A percentile compares a stretch with the other conserved stretches of the same genome.
These are phyloP conservation scores for Kalanchoe fedtschenkoi DNA, from an alignment of 164 flowering plant species.

Conservation along the genomic window DNA sequence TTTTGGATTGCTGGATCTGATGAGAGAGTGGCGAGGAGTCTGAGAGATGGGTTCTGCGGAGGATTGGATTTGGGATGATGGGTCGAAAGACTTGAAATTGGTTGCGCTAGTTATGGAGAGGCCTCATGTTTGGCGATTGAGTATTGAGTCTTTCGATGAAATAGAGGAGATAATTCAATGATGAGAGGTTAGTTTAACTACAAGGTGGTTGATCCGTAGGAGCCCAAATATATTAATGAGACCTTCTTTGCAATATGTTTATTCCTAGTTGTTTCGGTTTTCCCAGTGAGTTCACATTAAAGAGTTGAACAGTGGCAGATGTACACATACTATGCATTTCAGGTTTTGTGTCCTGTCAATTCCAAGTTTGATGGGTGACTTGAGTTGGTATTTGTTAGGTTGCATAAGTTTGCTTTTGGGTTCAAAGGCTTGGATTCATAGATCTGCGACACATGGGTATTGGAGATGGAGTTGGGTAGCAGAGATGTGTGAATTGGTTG, in stretches of 20 bases:
- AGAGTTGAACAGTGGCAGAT: no score
- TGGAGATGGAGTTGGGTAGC: background rate
- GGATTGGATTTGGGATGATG: background rate
- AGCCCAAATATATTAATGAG: background rate
- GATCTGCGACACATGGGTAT: background rate
- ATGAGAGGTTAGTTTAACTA: background rate
- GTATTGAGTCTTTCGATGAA: background rate
- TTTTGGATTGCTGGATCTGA: background rate
- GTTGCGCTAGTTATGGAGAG: background rate
- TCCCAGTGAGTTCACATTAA: no score
- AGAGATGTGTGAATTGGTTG: background rate
- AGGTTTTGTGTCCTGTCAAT: background rate
- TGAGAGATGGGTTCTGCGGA: slow-evolving; percentile 7
- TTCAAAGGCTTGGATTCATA: background rate
- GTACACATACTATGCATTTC: no score
- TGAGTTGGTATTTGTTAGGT: background rate
- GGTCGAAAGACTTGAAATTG: background rate
- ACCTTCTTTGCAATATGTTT: no score
- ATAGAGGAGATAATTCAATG: background rate
- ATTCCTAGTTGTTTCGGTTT: no score
- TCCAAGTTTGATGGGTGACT: background rate
- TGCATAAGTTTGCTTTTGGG: background rate
- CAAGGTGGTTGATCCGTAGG: background rate
- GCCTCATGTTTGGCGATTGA: background rate
- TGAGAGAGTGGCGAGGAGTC: background rate